Base-by-base conservation (phyloP, 2,329 filamentous ascomycete genomes). In the Cladosporium cucumerinum region DNA sequence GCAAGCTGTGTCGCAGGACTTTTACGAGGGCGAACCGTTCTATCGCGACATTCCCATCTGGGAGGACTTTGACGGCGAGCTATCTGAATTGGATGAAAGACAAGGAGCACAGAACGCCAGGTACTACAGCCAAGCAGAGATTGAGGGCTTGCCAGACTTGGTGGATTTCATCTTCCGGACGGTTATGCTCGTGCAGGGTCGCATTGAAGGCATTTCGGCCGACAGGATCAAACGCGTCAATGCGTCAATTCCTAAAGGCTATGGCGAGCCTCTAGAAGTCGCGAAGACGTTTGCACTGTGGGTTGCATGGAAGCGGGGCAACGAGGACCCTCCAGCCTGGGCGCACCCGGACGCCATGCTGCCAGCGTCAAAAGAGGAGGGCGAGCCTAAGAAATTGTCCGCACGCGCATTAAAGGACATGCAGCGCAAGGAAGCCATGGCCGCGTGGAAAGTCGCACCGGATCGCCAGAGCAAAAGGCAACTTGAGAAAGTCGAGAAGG, bases 241-340 rank as follows among this genome's bases (percentile, higher is more conserved):
- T 66, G 82, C 81, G 32, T 87, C 86, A 3, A 88, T 89, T 63
- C 87, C 87, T 0, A 89, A 88, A 74, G 82, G 82, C 32, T 78
- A 84, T 65, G 84, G 84, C 39, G 86, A 89, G 63, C 86, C 87
- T 5, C 74, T 89, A n/a, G 82, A 85, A 32, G 76, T 85, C 36
- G 83, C 86, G 64, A 82, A 83, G 69, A 82, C 77, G 18, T 89
- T 89, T 68, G 87, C 86, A 5, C 79, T 88, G 64, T 89, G 87
- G 87, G 82, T 85, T 65, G 85, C 87, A 3, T 89, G 87, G 87
- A 89, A 89, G 73, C 83, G 85, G 63, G 87, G 87, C 12, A 87
- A 88, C 71, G 86, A 88, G 68, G 78, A 78, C 64, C 84, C 87
- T 57, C 85, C 86, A 32, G 79, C 82, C 52, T 89, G 87, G 87